Base-by-base conservation (phyloP, 306 rosid genomes). In the Quercus rubra region DNA sequence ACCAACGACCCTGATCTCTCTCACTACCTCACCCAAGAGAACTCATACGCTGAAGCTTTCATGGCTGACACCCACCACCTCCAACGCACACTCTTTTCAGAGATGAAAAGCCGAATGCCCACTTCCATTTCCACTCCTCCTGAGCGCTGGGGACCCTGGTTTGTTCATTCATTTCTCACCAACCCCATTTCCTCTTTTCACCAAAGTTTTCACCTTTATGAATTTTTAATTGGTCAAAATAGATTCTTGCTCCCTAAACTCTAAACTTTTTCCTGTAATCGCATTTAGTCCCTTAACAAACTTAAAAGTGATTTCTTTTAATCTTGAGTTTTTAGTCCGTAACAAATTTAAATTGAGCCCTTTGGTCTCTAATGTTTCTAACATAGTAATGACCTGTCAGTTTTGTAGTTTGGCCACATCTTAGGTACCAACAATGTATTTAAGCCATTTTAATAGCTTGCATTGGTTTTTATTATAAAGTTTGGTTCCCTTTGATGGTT, bases 61-160 rank as follows among this genome's bases (percentile, higher is more conserved):
- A 93, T 93, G 99, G 91, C 89, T 15, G 97, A 93, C 72, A 79
- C 96, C 17, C 81, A 19, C 79, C n/a, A 67, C 18, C 88, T 93
- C 69, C 94, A 56, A 38, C 87, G 83, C 43, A 28, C 51, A 1
- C 71, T 95, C 57, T 84, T 90, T 21, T 86, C 92, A 4, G 98
- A 95, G 89, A 95, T 95, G 97, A 90, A 79, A 33, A 18, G 75
- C 27, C 94, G 98, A 33, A 84, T 89, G 19, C 91, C 99, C 57
- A 2, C 91, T 67, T 41, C 82, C 74, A 70, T 95, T 85, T 90
- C 92, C 82, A 90, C 97, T 74, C 97, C 99, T 55, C 96, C 98
- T 64, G 93, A 95, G 87, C 90, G 83, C 78, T 95, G 97, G 96
- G 97, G 98, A 67, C 93, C 95, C 80, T 95, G 99, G 99, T 94